Percentiles rank a stretch among this genome's conserved stretches.
These are phyloP conservation scores for Echites panduratus DNA, from an alignment of 257 asterid genomes.

Conservation along the genomic window DNA sequence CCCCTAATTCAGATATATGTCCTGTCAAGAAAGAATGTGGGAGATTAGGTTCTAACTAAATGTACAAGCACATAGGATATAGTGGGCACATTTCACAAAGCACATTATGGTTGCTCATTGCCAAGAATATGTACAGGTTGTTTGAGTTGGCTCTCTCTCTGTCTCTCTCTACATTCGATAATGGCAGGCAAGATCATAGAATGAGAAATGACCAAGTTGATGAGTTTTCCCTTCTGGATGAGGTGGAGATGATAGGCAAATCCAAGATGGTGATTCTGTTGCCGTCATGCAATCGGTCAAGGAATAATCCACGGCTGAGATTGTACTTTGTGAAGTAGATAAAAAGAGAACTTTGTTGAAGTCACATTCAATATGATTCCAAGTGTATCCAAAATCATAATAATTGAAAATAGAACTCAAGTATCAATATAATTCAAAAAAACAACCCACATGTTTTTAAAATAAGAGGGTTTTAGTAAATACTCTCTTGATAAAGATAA, in stretches of 20 bases:
- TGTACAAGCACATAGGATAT: not conserved
- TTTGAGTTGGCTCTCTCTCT: not conserved
- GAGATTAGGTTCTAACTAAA: not conserved
- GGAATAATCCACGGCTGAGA: not conserved
- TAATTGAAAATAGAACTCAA: no score
- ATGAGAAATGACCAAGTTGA: conserved; percentile 5
- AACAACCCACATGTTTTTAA: not conserved
- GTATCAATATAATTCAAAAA: not conserved
- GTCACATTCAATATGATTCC: not conserved
- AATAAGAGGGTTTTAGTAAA: no score
- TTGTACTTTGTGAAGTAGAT: not conserved
- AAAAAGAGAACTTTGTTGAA: not conserved
- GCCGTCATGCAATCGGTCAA: not conserved
- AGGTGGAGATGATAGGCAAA: conserved; percentile 11
- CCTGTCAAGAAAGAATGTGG: not conserved
- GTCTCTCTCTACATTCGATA: not conserved
- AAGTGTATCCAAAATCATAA: not conserved
- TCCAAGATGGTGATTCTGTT: not conserved
- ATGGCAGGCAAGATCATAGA: conserved; percentile 21
- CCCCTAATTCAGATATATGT: no score
- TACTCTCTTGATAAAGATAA: not conserved
- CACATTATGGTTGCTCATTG: conserved; percentile 3
- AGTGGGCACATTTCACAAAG: conserved; percentile 10
- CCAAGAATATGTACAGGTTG: conserved; percentile 2
- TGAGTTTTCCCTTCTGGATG: not conserved